A percentile compares a stretch with the other conserved stretches of the same genome.
Conservation (phyloP, 2,329 filamentous ascomycete genomes). For the Didymella arachidicola region DNA sequence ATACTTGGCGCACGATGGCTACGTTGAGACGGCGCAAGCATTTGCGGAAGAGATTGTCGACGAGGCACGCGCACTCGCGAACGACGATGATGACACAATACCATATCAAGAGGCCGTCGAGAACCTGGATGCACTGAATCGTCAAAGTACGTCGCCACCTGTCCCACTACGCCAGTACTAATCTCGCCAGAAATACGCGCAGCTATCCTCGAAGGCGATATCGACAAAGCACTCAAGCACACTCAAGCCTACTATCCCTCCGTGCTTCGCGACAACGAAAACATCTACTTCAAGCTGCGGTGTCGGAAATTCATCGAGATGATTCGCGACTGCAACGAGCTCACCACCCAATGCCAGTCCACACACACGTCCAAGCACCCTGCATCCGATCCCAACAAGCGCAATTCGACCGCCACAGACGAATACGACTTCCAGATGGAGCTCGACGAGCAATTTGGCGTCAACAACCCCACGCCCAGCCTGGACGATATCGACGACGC, state of each 20-base stretch:
- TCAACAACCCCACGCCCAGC: constrained; percentile 40
- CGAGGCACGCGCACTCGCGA: constrained; percentile 74
- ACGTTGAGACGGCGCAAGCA: constrained; percentile 88
- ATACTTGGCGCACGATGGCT: constrained; percentile 93
- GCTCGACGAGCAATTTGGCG: constrained; percentile 62
- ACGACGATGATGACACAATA: constrained; percentile 59
- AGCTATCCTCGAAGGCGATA: constrained; percentile 88
- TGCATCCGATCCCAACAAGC: constrained; percentile 38
- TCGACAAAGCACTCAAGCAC: constrained; percentile 86
- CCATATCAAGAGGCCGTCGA: constrained; percentile 73
- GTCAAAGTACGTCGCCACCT: constrained; percentile 71
- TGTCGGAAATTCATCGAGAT: constrained; percentile 97
- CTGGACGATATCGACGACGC: constrained; percentile 46
- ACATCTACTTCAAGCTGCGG: constrained; percentile 85
- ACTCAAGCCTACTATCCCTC: constrained; percentile 80
- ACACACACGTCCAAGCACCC: constrained; percentile 40
- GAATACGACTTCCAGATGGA: constrained; percentile 65
- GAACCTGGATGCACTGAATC: constrained; percentile 83
- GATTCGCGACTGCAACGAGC: constrained; percentile 55
- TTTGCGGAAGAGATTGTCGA: constrained; percentile 82
- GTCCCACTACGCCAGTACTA: not conserved
- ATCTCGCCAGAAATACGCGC: constrained; percentile 74
- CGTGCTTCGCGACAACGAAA: constrained; percentile 79
- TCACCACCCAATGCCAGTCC: constrained; percentile 47
- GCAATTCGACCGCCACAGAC: constrained; percentile 52